These are phyloP conservation scores for Crithidia brevicula DNA, from an alignment of 208 protist genomes.

Conservation along the genomic window DNA sequence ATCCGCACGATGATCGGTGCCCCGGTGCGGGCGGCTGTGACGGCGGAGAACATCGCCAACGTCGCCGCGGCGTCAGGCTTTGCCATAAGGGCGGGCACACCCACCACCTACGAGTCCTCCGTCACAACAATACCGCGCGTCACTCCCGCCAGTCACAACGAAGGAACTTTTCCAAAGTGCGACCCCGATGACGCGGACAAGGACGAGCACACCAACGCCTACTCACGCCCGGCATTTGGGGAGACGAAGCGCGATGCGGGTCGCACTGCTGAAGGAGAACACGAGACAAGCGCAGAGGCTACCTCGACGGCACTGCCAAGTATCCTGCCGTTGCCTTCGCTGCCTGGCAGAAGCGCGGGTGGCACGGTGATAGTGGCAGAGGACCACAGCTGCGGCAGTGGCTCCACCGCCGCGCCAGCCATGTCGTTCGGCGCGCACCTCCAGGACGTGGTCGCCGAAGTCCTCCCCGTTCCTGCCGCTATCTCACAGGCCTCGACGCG, in stretches of 20 bases:
- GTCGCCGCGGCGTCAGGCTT: neutral
- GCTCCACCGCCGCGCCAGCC: constrained; percentile 1
- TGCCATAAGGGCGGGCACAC: neutral
- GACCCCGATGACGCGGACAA: no score
- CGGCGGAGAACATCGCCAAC: neutral
- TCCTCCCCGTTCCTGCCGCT: no score
- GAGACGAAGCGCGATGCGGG: no score
- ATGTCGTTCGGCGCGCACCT: constrained; percentile 2
- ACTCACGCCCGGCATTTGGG: no score
- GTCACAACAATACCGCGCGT: neutral
- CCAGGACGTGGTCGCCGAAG: no score
- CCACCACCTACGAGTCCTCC: constrained; percentile 10
- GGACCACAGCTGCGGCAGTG: neutral
- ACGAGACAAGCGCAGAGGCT: no score
- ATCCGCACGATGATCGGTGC: constrained; percentile 27
- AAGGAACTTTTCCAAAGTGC: neutral
- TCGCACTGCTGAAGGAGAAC: no score
- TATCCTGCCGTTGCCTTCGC: no score
- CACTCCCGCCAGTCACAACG: neutral
- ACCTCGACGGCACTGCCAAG: no score
- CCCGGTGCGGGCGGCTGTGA: constrained; percentile 13
- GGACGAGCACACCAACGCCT: no score
- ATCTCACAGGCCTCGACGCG: no score
- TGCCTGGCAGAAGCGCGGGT: neutral
- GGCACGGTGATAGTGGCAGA: neutral